Percentiles rank a stretch among this genome's conserved stretches.
These are phyloP conservation scores for Fusarium mexicanum DNA, from an alignment of 2,329 filamentous ascomycete genomes.

Conservation along the genomic window DNA sequence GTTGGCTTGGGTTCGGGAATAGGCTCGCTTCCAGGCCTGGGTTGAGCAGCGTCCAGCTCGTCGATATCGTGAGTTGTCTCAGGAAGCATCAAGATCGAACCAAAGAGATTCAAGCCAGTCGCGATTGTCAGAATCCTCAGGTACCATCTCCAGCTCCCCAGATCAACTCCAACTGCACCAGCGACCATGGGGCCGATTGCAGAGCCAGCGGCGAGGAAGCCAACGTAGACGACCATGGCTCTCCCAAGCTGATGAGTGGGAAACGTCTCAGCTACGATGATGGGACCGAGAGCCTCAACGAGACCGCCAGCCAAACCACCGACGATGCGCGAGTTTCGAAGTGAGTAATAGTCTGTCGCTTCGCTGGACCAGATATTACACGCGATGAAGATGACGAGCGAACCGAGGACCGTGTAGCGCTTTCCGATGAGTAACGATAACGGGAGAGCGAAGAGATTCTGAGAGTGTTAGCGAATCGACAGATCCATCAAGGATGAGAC, in stretches of 20 bases:
- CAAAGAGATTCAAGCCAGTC: not conserved
- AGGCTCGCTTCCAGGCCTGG: not conserved
- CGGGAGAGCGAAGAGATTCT: slow-evolving; percentile 7
- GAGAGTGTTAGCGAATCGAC: not conserved
- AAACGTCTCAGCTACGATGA: slow-evolving; percentile 9
- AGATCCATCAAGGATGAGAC: fast-evolving
- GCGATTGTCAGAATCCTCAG: not conserved
- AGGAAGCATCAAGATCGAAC: not conserved
- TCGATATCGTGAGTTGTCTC: not conserved
- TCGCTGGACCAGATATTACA: slow-evolving; percentile 7
- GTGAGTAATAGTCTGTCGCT: not conserved
- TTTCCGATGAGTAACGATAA: not conserved
- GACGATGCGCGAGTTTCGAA: not conserved
- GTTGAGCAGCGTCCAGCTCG: not conserved
- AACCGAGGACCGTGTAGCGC: not conserved
- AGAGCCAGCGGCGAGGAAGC: not conserved
- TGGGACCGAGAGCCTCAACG: slow-evolving; percentile 8
- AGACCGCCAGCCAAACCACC: slow-evolving; percentile 7
- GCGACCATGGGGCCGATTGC: not conserved
- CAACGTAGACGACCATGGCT: slow-evolving; percentile 9
- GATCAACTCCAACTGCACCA: not conserved
- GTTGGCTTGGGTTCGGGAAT: not conserved
- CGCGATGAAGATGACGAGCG: not conserved
- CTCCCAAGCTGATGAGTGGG: not conserved
- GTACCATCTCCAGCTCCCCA: slow-evolving; percentile 11